Conservation (phyloP, 306 rosid species). For the Cucumis melo region DNA sequence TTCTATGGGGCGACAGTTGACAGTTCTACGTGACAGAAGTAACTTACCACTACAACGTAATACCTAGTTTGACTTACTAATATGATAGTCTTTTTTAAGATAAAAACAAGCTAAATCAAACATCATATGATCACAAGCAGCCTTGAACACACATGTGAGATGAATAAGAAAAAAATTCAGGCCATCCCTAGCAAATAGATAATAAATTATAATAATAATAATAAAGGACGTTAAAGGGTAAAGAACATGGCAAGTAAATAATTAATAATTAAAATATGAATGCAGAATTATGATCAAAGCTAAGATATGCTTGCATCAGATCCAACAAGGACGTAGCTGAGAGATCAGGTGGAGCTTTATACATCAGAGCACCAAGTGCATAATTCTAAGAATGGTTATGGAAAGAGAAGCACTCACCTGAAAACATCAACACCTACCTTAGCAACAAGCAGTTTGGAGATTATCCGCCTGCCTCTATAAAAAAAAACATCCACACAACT, state of each 20-base stretch:
- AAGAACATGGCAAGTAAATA: neutral
- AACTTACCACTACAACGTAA: neutral
- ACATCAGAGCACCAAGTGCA: neutral
- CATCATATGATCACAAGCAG: neutral
- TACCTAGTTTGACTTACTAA: neutral
- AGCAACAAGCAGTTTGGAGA: conserved; percentile 97
- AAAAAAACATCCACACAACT: conserved; percentile 66
- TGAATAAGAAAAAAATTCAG: neutral
- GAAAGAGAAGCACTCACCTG: conserved; percentile 87
- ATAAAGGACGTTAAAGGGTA: neutral
- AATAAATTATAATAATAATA: neutral
- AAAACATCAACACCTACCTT: conserved; percentile 80
- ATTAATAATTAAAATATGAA: neutral
- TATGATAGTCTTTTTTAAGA: neutral
- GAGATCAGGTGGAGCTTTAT: conserved; percentile 10
- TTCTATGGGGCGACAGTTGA: neutral
- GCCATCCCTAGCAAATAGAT: neutral
- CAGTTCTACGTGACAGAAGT: neutral
- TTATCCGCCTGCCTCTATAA: conserved; percentile 93
- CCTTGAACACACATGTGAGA: neutral
- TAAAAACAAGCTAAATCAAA: too few species aligned
- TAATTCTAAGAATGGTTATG: conserved; percentile 32
- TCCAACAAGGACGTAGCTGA: neutral
- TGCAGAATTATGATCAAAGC: conserved; percentile 4
- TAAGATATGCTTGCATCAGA: conserved; percentile 1